Percentiles rank a stretch among this genome's conserved stretches.
Conservation (phyloP, 1,284 basidiomycete genomes). For the Phellopilus nigrolimitatus region DNA sequence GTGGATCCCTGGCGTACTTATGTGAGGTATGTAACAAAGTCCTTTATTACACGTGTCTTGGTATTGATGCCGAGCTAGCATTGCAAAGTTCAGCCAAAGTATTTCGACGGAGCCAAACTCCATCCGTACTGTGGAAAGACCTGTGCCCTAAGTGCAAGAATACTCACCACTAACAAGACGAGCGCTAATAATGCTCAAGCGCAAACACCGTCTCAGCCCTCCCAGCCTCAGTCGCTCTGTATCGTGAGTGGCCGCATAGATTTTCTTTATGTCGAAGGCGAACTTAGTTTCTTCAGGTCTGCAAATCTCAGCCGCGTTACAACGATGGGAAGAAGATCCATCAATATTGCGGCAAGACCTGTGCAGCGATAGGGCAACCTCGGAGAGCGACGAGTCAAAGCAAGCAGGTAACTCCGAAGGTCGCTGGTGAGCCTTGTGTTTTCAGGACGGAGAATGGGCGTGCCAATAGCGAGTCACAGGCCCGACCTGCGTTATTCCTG, state of each 20-base stretch:
- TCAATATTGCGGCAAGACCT: conserved; percentile 34
- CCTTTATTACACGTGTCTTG: neutral
- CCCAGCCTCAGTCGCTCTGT: neutral
- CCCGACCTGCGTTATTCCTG: conserved; percentile 47
- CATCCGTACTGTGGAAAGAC: conserved; percentile 44
- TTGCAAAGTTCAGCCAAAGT: conserved; percentile 50
- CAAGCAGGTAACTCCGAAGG: neutral
- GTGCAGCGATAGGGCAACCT: conserved; percentile 23
- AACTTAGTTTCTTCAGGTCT: conserved; percentile 11
- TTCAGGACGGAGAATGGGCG: neutral
- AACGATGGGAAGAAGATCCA: conserved; percentile 34
- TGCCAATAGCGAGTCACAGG: neutral
- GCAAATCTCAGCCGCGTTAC: conserved; percentile 1
- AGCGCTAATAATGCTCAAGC: conserved; percentile 12
- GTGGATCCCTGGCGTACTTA: conserved; percentile 7
- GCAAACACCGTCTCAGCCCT: neutral
- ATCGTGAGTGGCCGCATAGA: neutral
- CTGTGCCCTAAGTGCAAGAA: conserved; percentile 37
- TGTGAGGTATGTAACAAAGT: conserved; percentile 23
- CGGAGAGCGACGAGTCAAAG: neutral
- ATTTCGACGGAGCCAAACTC: conserved; percentile 38
- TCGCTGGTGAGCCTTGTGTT: neutral
- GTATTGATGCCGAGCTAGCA: conserved; percentile 24
- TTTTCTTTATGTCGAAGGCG: neutral
- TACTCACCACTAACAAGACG: conserved; percentile 12